These are phyloP conservation scores for Geranomyces michiganensis DNA, from an alignment of 192 early-diverging fungal genomes.

Conservation along the genomic window DNA sequence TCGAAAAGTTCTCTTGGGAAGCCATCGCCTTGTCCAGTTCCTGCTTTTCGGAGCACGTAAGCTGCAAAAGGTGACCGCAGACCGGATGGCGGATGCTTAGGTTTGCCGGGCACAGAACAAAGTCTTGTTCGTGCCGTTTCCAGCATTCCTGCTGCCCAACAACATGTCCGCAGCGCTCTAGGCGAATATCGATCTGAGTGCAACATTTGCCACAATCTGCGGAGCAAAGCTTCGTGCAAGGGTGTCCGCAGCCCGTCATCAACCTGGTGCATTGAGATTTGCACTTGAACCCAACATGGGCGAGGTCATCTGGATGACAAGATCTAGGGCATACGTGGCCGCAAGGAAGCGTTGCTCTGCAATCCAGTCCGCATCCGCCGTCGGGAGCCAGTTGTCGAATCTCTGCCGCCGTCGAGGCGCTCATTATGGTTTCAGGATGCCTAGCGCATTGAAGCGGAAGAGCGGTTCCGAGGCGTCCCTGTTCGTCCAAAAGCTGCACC, in stretches of 20 bases:
- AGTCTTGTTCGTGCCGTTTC: background rate
- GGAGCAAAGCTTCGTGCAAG: constrained; percentile 49
- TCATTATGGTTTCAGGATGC: constrained; percentile 45
- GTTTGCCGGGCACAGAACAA: constrained; percentile 2
- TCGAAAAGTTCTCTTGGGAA: too few relatives aligned
- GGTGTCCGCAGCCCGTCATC: constrained; percentile 49
- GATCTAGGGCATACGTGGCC: constrained; percentile 55
- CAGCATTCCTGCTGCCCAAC: constrained; percentile 5
- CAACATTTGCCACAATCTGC: constrained; percentile 51
- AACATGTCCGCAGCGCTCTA: constrained; percentile 36
- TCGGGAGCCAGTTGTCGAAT: constrained; percentile 47
- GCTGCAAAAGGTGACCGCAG: constrained; percentile 45
- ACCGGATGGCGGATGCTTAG: constrained; percentile 33
- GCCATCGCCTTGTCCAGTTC: background rate
- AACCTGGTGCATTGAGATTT: constrained; percentile 48
- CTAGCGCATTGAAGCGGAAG: constrained; percentile 53
- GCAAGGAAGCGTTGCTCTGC: constrained; percentile 46
- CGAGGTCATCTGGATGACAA: constrained; percentile 55
- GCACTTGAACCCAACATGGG: constrained; percentile 49
- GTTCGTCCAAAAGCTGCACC: constrained; percentile 20
- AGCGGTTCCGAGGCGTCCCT: constrained; percentile 42
- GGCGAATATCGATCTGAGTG: constrained; percentile 10
- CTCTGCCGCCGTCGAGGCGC: constrained; percentile 27
- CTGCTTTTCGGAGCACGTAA: constrained; percentile 31
- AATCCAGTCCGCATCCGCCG: constrained; percentile 57